A percentile compares a stretch with the other conserved stretches of the same genome.
These are phyloP conservation scores for Neopestalotiopsis rosae DNA, from an alignment of 2,329 filamentous ascomycete species.

Conservation along the genomic window DNA sequence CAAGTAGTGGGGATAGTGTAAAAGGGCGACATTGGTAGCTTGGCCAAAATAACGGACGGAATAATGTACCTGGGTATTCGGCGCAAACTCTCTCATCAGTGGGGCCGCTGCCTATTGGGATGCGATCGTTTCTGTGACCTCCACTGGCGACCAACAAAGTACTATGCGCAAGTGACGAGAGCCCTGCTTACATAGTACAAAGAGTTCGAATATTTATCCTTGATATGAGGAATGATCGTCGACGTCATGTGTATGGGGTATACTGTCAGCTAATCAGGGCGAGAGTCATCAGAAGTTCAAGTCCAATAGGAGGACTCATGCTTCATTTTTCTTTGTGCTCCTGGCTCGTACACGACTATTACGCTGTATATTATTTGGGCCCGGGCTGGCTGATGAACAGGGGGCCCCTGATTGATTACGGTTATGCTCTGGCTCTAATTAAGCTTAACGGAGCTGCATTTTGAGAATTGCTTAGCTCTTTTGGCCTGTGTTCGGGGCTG, in stretches of 20 bases:
- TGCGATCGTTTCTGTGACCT: background rate
- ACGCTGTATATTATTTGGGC: no score
- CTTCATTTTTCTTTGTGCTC: background rate
- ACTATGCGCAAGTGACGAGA: background rate
- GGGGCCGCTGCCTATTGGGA: background rate
- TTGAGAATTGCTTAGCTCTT: no score
- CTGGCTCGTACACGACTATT: background rate
- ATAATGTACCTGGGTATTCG: background rate
- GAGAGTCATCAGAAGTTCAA: background rate
- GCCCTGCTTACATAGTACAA: background rate
- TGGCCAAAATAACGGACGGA: background rate
- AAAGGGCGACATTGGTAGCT: background rate
- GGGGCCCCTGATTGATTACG: background rate
- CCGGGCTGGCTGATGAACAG: background rate
- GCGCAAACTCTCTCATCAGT: background rate
- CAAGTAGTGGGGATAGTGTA: background rate
- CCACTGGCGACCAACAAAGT: no score
- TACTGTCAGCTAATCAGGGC: background rate
- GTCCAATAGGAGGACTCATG: background rate
- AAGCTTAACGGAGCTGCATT: no score
- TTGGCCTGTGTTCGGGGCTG: background rate
- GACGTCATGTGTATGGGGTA: background rate
- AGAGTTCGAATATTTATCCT: background rate
- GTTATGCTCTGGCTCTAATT: no score
- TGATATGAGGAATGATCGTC: background rate